Conservation (phyloP, 169 alveolate genomes). For the Plasmodium reichenowi region DNA sequence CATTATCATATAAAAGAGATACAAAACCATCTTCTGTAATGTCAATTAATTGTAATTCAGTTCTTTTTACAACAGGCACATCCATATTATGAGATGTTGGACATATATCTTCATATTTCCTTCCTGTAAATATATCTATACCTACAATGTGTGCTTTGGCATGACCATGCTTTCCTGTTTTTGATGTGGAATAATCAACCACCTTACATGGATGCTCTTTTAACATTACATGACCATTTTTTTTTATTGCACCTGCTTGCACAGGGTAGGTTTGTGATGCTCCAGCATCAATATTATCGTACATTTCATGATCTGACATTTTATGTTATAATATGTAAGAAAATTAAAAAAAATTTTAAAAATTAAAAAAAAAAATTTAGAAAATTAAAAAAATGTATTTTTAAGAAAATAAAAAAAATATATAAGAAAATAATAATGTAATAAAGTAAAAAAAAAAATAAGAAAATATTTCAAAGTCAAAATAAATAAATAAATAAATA, state of each 20-base stretch:
- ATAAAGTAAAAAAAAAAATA: no score
- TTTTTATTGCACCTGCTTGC: conserved; percentile 97
- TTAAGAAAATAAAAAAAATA: no score
- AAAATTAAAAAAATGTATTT: not conserved
- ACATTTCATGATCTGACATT: conserved; percentile 83
- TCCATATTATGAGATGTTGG: conserved; percentile 99
- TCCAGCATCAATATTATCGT: conserved; percentile 93
- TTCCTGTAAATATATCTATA: conserved; percentile 97
- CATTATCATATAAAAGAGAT: conserved; percentile 94
- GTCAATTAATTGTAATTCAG: conserved; percentile 93
- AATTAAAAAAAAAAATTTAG: no score
- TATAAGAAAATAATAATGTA: no score
- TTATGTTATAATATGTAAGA: not conserved
- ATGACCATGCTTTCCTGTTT: conserved; percentile 99
- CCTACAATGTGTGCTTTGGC: conserved; percentile 99
- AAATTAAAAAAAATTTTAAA: not conserved
- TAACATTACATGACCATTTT: conserved; percentile 97
- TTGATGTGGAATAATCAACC: conserved; percentile 95
- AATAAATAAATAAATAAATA: not conserved
- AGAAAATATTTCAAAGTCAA: no score
- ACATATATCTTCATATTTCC: conserved; percentile 96
- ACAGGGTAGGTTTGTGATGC: conserved; percentile 96
- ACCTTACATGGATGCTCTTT: conserved; percentile 99
- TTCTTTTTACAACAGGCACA: conserved; percentile 95
- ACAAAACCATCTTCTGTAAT: conserved; percentile 95